These are phyloP conservation scores for Neurospora tetrasperma DNA, from an alignment of 495 filamentous ascomycete species.

Conservation along the genomic window DNA sequence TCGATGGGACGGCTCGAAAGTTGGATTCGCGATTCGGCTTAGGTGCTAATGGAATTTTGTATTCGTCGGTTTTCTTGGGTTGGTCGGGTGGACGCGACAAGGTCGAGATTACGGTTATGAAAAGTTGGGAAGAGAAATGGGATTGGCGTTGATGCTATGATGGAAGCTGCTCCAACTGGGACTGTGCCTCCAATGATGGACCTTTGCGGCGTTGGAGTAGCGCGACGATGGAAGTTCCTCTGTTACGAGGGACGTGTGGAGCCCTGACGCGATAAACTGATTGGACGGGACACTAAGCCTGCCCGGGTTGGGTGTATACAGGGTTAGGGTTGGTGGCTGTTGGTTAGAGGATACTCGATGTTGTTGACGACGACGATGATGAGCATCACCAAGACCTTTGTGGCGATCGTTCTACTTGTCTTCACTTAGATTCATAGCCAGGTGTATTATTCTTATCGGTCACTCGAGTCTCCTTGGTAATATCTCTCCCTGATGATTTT, in stretches of 20 bases:
- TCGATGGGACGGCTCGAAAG: neutral
- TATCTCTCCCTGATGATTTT: neutral
- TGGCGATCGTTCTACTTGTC: no score
- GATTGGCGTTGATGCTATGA: neutral
- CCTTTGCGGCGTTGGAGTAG: neutral
- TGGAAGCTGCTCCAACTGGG: neutral
- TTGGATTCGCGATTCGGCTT: neutral
- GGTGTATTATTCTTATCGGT: no score
- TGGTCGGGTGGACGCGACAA: neutral
- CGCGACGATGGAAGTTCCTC: neutral
- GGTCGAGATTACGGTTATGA: neutral
- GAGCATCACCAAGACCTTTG: neutral
- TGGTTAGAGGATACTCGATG: neutral
- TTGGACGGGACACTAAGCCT: neutral
- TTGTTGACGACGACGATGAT: neutral
- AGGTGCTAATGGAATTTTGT: neutral
- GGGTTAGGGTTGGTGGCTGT: neutral
- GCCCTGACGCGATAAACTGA: neutral
- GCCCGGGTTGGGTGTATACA: rapidly evolving
- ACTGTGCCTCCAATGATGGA: neutral
- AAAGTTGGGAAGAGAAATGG: neutral
- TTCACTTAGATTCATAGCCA: no score
- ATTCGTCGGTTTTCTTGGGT: neutral
- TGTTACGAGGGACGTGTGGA: neutral
- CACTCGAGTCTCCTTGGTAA: neutral